Percentiles rank a stretch among this genome's conserved stretches.
Evolutionary conservation across 202 grass and related monocot genomes (phyloP).

Genomic region (Setaria italica): DNA sequence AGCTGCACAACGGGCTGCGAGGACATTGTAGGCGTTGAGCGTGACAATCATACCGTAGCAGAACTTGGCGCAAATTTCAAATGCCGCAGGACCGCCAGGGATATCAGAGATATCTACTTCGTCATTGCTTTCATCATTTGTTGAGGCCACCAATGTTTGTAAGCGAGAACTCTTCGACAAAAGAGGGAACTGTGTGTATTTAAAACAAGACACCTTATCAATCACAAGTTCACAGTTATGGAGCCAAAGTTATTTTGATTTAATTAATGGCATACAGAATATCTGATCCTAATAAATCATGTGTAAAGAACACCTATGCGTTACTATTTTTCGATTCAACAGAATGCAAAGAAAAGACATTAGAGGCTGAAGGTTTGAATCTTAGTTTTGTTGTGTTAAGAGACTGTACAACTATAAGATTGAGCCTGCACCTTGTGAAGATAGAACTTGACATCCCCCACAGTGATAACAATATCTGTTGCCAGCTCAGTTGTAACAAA

Average conservation of each 20-base stretch:
- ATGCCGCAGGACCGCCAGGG: slow-evolving; percentile 85
- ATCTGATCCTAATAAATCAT: not conserved
- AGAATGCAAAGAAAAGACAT: not conserved
- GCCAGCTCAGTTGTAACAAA: slow-evolving; percentile 94
- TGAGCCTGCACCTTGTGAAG: slow-evolving; percentile 79
- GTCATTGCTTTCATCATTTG: slow-evolving; percentile 65
- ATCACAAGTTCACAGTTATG: not conserved
- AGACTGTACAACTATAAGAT: not conserved
- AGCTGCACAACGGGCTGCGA: slow-evolving; percentile 76
- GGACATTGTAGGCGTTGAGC: slow-evolving; percentile 94
- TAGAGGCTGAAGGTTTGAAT: not conserved
- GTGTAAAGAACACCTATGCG: not conserved
- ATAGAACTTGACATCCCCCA: slow-evolving; percentile 91
- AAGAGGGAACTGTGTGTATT: slow-evolving; percentile 86
- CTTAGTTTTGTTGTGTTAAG: not conserved
- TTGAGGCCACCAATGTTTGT: slow-evolving; percentile 73
- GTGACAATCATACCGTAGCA: slow-evolving; percentile 94
- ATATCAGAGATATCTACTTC: slow-evolving; percentile 86
- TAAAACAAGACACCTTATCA: slow-evolving; percentile 12
- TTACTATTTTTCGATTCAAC: not conserved
- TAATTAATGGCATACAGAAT: not conserved
- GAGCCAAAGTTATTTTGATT: not conserved
- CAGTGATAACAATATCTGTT: slow-evolving; percentile 81
- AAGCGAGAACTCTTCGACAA: slow-evolving; percentile 87
- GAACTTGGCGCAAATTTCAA: slow-evolving; percentile 95